These are phyloP conservation scores for Huntiella abstrusa DNA, from an alignment of 2,329 filamentous ascomycete genomes.

Conservation along the genomic window DNA sequence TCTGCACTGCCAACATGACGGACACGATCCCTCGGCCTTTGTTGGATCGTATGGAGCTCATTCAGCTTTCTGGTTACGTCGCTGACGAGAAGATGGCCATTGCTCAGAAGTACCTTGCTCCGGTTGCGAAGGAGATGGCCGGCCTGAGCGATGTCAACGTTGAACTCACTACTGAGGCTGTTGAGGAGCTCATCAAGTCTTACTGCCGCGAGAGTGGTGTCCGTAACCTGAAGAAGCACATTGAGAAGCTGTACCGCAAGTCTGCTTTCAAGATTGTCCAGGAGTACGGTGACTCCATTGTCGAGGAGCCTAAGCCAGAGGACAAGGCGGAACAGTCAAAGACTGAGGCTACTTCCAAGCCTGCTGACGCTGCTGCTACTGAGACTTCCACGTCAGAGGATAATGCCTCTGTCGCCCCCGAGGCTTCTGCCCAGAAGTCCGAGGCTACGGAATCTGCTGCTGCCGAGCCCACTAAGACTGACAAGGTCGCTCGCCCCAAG, in stretches of 20 bases:
- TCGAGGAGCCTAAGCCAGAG: constrained; percentile 52
- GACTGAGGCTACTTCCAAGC: constrained; percentile 20
- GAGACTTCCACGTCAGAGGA: constrained; percentile 18
- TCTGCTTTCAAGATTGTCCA: constrained; percentile 93
- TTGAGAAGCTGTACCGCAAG: constrained; percentile 97
- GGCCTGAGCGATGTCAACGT: constrained; percentile 84
- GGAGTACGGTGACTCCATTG: constrained; percentile 73
- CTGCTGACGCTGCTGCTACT: constrained; percentile 15
- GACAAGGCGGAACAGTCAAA: constrained; percentile 33
- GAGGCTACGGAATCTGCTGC: constrained; percentile 12
- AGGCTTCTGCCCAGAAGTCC: constrained; percentile 12
- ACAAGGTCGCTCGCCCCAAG: constrained; percentile 45
- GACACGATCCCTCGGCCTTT: constrained; percentile 91
- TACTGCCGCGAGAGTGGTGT: constrained; percentile 97
- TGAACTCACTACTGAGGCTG: constrained; percentile 66
- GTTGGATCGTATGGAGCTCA: constrained; percentile 94
- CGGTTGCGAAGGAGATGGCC: constrained; percentile 83
- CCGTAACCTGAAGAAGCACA: constrained; percentile 96
- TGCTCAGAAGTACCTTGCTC: constrained; percentile 78
- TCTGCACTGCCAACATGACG: constrained; percentile 97
- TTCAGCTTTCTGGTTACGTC: constrained; percentile 88
- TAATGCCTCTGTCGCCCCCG: constrained; percentile 9
- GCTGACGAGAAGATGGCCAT: constrained; percentile 99
- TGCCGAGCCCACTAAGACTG: constrained; percentile 16
- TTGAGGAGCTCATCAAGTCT: constrained; percentile 93